Conservation (phyloP, 148 eudicot species). For the Agrostemma githago region DNA sequence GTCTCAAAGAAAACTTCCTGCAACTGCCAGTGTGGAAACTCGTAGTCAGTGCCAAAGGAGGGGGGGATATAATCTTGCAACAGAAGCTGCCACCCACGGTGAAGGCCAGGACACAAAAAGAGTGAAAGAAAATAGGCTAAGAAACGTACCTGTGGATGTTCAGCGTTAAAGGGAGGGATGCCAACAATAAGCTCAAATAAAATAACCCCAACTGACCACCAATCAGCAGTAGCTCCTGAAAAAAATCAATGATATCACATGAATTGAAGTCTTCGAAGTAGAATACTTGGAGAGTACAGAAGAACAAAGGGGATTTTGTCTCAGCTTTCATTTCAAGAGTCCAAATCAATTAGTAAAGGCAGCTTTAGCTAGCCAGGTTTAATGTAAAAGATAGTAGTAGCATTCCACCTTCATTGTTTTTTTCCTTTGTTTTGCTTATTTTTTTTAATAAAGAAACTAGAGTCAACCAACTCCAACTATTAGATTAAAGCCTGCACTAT, state of each 20-base stretch:
- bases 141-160: slow-evolving; percentile 86
- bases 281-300: not conserved
- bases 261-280: not conserved
- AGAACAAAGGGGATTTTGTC: not conserved
- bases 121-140: not conserved
- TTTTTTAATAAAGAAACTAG: not conserved
- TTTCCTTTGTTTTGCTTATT: not conserved
- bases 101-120: not conserved
- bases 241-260: slow-evolving; percentile 16
- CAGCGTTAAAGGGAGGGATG: slow-evolving; percentile 97
- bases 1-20: not conserved
- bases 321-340: not conserved
- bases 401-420: not conserved
- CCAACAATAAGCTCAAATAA: slow-evolving; percentile 94
- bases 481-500: not conserved
- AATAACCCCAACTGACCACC: slow-evolving; percentile 99
- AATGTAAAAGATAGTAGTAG: not conserved
- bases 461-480: not conserved
- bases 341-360: not conserved
- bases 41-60: not conserved
- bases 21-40: not conserved
- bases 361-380: not conserved
- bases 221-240: slow-evolving; percentile 89
- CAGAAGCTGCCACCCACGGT: not conserved
- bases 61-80: not conserved